These are phyloP conservation scores for Chalciporus piperatus DNA, from an alignment of 768 basidiomycete species.

Conservation along the genomic window DNA sequence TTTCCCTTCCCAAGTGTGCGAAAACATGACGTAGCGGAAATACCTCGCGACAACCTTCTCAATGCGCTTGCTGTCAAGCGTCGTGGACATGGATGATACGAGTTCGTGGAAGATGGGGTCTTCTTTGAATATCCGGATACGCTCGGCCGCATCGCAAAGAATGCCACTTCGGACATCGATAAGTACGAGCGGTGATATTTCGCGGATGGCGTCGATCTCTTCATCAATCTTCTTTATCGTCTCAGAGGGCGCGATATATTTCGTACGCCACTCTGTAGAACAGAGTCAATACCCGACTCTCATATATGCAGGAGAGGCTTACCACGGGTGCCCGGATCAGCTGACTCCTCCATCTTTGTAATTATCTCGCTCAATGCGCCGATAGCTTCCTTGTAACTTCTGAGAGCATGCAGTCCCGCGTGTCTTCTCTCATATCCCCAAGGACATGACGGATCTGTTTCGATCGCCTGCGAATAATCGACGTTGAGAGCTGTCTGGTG, in stretches of 20 bases:
- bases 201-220: neutral
- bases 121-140: neutral
- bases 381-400: neutral
- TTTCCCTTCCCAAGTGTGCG: constrained; percentile 11
- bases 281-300: neutral
- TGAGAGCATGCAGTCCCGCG: neutral
- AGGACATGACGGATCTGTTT: neutral
- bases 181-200: constrained; percentile 5
- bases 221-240: neutral
- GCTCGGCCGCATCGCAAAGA: neutral
- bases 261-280: neutral
- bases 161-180: constrained; percentile 5
- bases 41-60: neutral
- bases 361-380: neutral
- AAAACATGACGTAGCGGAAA: constrained; percentile 17
- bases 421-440: constrained; percentile 4
- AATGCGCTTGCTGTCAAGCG: neutral
- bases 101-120: constrained; percentile 3
- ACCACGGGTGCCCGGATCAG: neutral
- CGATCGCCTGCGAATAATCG: constrained; percentile 1
- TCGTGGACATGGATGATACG: constrained; percentile 6
- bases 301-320: neutral
- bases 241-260: neutral
- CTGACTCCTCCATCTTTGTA: neutral
- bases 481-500: neutral